Evolutionary conservation across 2,329 filamentous ascomycete genomes (phyloP), one percentile per base, ranked within the genome.

Genomic region (Cyanodermella asteris): DNA sequence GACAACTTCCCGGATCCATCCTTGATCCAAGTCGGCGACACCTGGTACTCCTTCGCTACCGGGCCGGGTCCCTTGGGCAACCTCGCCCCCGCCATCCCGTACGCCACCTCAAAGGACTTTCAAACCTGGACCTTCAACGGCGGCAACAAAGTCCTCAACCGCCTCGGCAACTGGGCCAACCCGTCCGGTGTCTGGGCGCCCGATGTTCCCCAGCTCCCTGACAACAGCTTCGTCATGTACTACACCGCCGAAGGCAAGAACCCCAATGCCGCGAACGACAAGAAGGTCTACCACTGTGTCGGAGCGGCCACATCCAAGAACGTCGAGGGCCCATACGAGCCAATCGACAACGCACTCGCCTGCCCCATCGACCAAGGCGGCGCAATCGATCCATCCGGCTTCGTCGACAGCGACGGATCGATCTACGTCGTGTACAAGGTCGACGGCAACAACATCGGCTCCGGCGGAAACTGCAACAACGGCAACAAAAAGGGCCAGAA

Each of bases 381-480:
- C 17, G 59, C 65, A 11, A 73, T 74, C 36, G 70, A 75, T 36
- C 50, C 68, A 0, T 50, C 61, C 0, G 64, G 61, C 4, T 73
- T 71, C 43, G 36, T 46, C 7, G 68, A 74, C 37, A 39, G 41
- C 7, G 53, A 57, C 21, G 61, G 60, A 16, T 53, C 42, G 16
- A 54, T 57, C 5, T 74, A 70, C 38, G 52, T 74, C 5, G 46
- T 62, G 7, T 75, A 69, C 49, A 75, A 74, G 42, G 50, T 72
- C 14, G 69, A 75, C 41, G 68, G 68, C 18, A 73, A 72, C 43
- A 52, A 50, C 29, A 43, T 59, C 18, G 52, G 53, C 11, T 37
- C 51, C 30, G 53, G 54, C 18, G 56, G 56, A 2, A 41, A 46
- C 28, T 60, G 56, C 38, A 47, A 46, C 25, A 52, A 55, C 31